A percentile compares a stretch with the other conserved stretches of the same genome.
Evolutionary conservation across 805 yeast species (phyloP).

Genomic region (Starmerella bombicola): DNA sequence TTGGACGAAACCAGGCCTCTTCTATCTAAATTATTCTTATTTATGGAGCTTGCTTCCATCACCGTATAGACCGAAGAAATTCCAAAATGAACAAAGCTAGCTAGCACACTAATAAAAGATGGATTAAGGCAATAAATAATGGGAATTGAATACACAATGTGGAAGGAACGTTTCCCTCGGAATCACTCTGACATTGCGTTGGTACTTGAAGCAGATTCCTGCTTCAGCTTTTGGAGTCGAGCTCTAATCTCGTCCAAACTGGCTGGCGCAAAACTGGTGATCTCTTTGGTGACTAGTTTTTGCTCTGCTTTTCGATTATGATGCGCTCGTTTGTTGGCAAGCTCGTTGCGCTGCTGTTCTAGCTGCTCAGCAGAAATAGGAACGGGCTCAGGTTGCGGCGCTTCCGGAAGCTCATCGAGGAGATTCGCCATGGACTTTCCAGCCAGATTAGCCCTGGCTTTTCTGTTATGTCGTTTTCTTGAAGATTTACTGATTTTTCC

Average conservation of each 20-base stretch:
- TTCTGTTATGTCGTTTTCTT: slow-evolving; percentile 19
- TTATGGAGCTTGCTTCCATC: too few species aligned
- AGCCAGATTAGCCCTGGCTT: slow-evolving; percentile 19
- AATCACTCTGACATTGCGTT: too few species aligned
- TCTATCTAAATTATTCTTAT: too few species aligned
- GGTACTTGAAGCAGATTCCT: too few species aligned
- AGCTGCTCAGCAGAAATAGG: slow-evolving; percentile 12
- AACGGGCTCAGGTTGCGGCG: slow-evolving; percentile 6
- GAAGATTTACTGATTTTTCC: slow-evolving; percentile 20
- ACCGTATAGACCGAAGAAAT: too few species aligned
- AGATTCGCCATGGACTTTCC: slow-evolving; percentile 21
- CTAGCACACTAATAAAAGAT: too few species aligned
- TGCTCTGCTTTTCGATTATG: slow-evolving; percentile 20
- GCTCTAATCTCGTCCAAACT: slow-evolving; percentile 12
- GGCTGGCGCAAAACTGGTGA: slow-evolving; percentile 7
- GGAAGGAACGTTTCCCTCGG: too few species aligned
- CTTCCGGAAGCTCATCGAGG: slow-evolving; percentile 15
- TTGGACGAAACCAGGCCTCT: too few species aligned
- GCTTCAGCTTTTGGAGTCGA: slow-evolving; percentile 5
- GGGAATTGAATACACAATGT: too few species aligned
- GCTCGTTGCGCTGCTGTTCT: slow-evolving; percentile 6
- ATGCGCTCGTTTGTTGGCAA: slow-evolving; percentile 9
- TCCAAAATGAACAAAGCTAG: too few species aligned
- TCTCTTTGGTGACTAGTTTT: slow-evolving; percentile 17
- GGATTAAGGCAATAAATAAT: too few species aligned